These are phyloP conservation scores for Pythium scleroteichum DNA, from an alignment of 352 stramenopile species.

Conservation along the genomic window DNA sequence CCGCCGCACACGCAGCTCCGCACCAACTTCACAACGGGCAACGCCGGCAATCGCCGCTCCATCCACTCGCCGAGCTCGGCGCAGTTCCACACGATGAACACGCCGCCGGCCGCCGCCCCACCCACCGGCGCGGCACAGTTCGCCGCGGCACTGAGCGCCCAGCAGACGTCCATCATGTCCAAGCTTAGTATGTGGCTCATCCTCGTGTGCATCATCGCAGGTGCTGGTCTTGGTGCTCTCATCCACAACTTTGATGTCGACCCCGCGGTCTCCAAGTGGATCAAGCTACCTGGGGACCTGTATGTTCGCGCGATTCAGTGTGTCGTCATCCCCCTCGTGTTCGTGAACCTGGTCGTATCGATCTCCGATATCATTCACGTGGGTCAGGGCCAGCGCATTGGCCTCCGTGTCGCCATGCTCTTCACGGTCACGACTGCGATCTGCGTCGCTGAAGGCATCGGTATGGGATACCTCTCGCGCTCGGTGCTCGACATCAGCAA, in stretches of 20 bases:
- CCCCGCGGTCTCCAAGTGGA: constrained; percentile 48
- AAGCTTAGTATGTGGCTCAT: constrained; percentile 56
- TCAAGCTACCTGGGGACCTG: constrained; percentile 71
- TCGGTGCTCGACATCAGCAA: constrained; percentile 39
- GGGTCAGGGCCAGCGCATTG: constrained; percentile 43
- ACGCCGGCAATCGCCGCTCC: constrained; percentile 17
- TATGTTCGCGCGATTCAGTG: constrained; percentile 78
- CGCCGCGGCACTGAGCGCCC: constrained; percentile 36
- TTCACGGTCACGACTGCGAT: constrained; percentile 50
- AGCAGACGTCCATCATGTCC: constrained; percentile 30
- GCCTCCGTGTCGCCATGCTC: constrained; percentile 42
- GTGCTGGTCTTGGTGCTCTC: constrained; percentile 40
- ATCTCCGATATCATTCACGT: constrained; percentile 67
- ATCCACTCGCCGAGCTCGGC: constrained; percentile 38
- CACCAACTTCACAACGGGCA: constrained; percentile 64
- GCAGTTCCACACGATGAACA: constrained; percentile 57
- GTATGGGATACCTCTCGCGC: constrained; percentile 55
- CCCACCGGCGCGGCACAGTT: constrained; percentile 30
- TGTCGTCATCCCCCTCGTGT: constrained; percentile 77
- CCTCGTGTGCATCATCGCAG: constrained; percentile 46
- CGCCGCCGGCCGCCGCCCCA: constrained; percentile 31
- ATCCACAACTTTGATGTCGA: constrained; percentile 58
- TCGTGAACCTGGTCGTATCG: constrained; percentile 73
- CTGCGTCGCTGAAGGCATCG: constrained; percentile 54
- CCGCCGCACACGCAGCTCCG: constrained; percentile 56